Percentiles rank a stretch among this genome's conserved stretches.
These are phyloP conservation scores for Artemisia tridentata DNA, from an alignment of 129 eudicot species.

Conservation along the genomic window DNA sequence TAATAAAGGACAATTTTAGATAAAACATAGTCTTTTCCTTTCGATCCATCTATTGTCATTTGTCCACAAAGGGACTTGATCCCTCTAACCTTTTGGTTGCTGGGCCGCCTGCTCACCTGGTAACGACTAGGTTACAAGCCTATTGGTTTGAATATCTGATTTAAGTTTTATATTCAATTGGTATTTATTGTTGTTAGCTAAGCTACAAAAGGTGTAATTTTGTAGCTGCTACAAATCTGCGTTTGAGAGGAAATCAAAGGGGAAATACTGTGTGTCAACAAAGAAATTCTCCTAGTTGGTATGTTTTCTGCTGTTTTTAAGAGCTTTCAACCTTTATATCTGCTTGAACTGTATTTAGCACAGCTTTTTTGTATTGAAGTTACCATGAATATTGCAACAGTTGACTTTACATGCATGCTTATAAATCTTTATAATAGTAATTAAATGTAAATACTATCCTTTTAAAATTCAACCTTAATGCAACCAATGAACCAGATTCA, in stretches of 20 bases:
- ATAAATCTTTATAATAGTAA: background rate
- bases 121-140: background rate
- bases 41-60: no score
- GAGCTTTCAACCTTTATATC: background rate
- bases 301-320: background rate
- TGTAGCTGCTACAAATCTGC: background rate
- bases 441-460: no score
- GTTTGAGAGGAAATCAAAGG: background rate
- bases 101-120: no score
- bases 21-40: no score
- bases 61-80: no score
- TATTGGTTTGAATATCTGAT: background rate
- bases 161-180: background rate
- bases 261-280: background rate
- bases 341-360: background rate
- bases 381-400: background rate
- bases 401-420: background rate
- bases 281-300: conserved; percentile 6
- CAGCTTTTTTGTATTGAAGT: background rate
- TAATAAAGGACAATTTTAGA: no score
- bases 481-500: background rate
- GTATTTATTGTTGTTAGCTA: background rate
- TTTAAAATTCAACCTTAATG: no score
- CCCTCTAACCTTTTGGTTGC: no score
- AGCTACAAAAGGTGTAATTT: background rate